Percentiles rank a stretch among this genome's conserved stretches.
phyloP scores from a whole-genome alignment of 2,329 filamentous ascomycete species.

The Alternaria sp. region DNA sequence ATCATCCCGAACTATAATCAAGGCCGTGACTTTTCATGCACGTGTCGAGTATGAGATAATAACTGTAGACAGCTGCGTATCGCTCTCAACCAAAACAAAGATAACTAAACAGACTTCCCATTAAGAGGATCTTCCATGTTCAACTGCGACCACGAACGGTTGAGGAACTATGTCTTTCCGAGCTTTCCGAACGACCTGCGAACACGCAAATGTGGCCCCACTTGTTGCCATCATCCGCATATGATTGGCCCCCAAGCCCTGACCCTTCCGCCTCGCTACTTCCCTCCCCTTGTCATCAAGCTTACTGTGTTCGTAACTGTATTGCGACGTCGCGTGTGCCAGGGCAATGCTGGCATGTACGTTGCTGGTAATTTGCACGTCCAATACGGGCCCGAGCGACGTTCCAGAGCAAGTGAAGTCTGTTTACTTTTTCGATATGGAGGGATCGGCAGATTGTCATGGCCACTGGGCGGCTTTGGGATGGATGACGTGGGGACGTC shows the following conservation, averaged over 20 bases:
- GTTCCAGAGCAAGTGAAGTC: not conserved
- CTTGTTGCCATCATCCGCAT: not conserved
- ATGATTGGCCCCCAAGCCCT: not conserved
- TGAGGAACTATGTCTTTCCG: not conserved
- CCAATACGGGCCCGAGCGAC: not conserved
- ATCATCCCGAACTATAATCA: not conserved
- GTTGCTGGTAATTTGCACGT: not conserved
- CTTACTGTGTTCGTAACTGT: not conserved
- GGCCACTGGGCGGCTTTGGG: not conserved
- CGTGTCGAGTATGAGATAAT: not conserved
- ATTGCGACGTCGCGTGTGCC: not conserved
- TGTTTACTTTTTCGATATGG: not conserved
- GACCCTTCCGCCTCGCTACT: not conserved
- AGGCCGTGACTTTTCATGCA: not conserved
- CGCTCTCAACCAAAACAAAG: not conserved
- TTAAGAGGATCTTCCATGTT: not conserved
- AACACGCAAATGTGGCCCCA: not conserved
- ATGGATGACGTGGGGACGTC: not conserved
- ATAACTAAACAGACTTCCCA: not conserved
- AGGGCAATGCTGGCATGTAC: not conserved
- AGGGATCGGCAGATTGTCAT: not conserved
- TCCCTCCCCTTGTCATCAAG: not conserved
- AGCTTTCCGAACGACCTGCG: not conserved
- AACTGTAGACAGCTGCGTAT: not conserved
- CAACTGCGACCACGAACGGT: not conserved